These are phyloP conservation scores for Septoria petroselini DNA, from an alignment of 2,329 filamentous ascomycete genomes.

Conservation along the genomic window DNA sequence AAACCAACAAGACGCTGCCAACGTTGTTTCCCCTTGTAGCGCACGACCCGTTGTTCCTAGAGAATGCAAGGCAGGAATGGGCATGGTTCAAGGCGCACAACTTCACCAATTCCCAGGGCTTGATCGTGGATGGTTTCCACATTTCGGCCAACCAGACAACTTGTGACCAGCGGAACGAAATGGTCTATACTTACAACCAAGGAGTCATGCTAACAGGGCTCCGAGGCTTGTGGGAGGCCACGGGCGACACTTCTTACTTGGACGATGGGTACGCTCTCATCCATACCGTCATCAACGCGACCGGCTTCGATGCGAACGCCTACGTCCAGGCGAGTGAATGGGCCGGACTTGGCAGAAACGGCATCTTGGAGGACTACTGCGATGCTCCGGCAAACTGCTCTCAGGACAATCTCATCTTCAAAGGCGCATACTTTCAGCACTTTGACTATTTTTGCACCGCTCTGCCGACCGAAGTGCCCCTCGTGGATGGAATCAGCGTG, in stretches of 20 bases:
- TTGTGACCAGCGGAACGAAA: constrained; percentile 74
- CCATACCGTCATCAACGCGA: constrained; percentile 69
- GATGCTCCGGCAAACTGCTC: constrained; percentile 73
- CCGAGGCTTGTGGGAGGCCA: constrained; percentile 76
- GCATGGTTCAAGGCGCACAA: constrained; percentile 73
- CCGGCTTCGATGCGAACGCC: constrained; percentile 59
- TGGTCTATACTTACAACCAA: constrained; percentile 96
- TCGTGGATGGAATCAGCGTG: constrained; percentile 47
- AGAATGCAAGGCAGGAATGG: constrained; percentile 74
- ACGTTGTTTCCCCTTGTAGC: constrained; percentile 24
- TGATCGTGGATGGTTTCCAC: constrained; percentile 84
- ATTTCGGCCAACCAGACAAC: constrained; percentile 59
- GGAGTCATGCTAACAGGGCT: constrained; percentile 83
- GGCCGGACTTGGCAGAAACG: constrained; percentile 73
- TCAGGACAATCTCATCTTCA: constrained; percentile 86
- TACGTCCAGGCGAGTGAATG: constrained; percentile 45
- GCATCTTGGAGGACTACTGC: constrained; percentile 80
- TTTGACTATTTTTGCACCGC: constrained; percentile 73
- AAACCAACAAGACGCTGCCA: constrained; percentile 48
- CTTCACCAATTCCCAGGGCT: constrained; percentile 72
- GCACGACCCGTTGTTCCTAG: constrained; percentile 55
- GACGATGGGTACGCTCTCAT: constrained; percentile 75
- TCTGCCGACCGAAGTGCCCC: constrained; percentile 48
- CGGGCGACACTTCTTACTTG: constrained; percentile 67
- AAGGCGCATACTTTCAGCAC: constrained; percentile 94